phyloP scores from a whole-genome alignment of 768 basidiomycete species.

The Rhizopogon sp. region DNA sequence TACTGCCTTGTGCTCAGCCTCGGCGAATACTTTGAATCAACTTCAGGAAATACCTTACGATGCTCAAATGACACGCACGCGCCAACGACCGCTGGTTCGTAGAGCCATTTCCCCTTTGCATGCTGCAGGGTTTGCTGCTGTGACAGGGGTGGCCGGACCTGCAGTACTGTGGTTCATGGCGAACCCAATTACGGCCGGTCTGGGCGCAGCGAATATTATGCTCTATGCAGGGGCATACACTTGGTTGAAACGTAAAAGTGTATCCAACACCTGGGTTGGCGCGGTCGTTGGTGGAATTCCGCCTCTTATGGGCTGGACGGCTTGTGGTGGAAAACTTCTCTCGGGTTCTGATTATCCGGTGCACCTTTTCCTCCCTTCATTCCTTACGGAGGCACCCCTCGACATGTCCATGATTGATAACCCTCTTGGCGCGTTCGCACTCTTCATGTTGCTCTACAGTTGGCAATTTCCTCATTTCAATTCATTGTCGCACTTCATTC shows the following conservation, averaged over 20 bases:
- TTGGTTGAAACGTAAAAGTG: conserved; percentile 78
- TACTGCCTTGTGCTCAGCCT: conserved; percentile 85
- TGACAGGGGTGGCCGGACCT: conserved; percentile 76
- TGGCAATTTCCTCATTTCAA: conserved; percentile 99
- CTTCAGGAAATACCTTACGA: conserved; percentile 93
- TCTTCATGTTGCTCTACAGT: conserved; percentile 84
- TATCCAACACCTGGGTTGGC: conserved; percentile 92
- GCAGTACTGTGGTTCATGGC: conserved; percentile 75
- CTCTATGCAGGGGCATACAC: conserved; percentile 94
- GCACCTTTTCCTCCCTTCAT: conserved; percentile 56
- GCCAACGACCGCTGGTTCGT: conserved; percentile 81
- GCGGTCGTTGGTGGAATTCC: conserved; percentile 90
- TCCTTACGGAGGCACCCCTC: conserved; percentile 38
- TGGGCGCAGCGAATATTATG: conserved; percentile 80
- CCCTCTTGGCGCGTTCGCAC: conserved; percentile 71
- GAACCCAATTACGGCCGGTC: conserved; percentile 78
- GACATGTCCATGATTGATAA: conserved; percentile 63
- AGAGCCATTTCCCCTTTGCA: conserved; percentile 82
- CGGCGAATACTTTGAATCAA: conserved; percentile 94
- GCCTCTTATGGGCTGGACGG: conserved; percentile 98
- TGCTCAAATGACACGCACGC: conserved; percentile 92
- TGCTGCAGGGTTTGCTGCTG: conserved; percentile 71
- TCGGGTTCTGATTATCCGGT: conserved; percentile 59
- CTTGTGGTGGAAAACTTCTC: conserved; percentile 76
- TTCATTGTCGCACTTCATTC: conserved; percentile 80